phyloP scores from a whole-genome alignment of 164 flowering plant species.

The Stephania japonica region DNA sequence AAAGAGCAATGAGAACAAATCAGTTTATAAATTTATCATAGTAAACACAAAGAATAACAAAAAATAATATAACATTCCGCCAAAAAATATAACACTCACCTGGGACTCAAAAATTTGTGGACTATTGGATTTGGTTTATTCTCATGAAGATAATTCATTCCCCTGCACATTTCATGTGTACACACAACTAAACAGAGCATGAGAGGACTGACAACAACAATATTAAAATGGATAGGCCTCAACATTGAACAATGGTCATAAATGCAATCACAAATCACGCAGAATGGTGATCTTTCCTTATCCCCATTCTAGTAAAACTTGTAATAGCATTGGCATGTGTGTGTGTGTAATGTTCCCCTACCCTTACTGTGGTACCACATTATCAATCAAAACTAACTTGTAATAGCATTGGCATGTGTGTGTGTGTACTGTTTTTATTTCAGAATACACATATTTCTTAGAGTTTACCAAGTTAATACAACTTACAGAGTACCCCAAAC shows the following conservation, averaged over 20 bases:
- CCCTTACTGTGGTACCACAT: neutral
- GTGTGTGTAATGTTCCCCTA: neutral
- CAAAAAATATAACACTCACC: conserved; percentile 20
- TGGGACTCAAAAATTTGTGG: conserved; percentile 42
- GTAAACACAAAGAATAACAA: neutral
- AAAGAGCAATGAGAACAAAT: neutral
- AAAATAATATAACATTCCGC: neutral
- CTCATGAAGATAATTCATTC: conserved; percentile 63
- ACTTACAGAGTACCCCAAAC: neutral
- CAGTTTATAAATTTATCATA: neutral
- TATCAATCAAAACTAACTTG: neutral
- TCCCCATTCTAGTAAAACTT: too few species aligned
- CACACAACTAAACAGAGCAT: neutral
- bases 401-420: too few species aligned
- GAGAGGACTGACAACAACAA: neutral
- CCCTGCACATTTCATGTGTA: conserved; percentile 30
- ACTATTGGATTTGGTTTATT: conserved; percentile 55
- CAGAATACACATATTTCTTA: neutral
- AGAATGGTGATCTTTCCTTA: too few species aligned
- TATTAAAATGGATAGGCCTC: too few species aligned
- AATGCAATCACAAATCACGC: too few species aligned
- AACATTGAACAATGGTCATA: too few species aligned
- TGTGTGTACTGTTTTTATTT: neutral
- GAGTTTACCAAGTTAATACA: neutral
- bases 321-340: too few species aligned